Percentiles rank a stretch among this genome's conserved stretches.
These are phyloP conservation scores for Bolboschoenus planiculmis DNA, from an alignment of 176 grass and related monocot genomes.

Conservation along the genomic window DNA sequence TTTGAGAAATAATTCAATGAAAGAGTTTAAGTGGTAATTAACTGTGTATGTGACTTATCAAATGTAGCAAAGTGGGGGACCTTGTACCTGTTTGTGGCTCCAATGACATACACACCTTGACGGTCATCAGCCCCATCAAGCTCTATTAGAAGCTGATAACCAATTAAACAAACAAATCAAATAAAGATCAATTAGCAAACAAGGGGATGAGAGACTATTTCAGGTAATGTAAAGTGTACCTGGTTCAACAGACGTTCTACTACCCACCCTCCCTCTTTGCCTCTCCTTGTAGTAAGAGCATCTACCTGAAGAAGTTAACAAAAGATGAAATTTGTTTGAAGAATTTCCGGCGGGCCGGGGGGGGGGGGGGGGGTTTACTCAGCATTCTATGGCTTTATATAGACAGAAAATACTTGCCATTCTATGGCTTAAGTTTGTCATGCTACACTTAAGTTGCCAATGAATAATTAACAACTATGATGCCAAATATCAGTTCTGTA, in stretches of 20 bases:
- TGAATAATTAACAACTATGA: not conserved
- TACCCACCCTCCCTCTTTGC: conserved; percentile 57
- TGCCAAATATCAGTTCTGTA: not conserved
- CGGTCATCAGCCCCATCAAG: conserved; percentile 78
- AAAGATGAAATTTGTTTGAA: not conserved
- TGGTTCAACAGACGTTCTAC: conserved; percentile 73
- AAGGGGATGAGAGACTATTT: not conserved
- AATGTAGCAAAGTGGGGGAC: not conserved
- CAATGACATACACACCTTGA: conserved; percentile 75
- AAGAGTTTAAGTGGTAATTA: not conserved
- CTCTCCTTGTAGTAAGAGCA: conserved; percentile 87
- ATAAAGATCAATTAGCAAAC: not conserved
- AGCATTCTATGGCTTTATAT: not conserved
- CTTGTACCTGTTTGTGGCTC: conserved; percentile 83
- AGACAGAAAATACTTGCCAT: not conserved
- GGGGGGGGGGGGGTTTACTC: no score
- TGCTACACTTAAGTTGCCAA: no score
- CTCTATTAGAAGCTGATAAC: conserved; percentile 66
- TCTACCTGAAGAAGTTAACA: conserved; percentile 46
- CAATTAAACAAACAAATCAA: conserved; percentile 16
- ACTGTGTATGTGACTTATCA: not conserved
- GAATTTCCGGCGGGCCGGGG: no score
- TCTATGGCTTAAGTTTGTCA: not conserved
- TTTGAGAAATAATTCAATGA: not conserved
- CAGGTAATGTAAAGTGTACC: conserved; percentile 25